Conservation (phyloP, 352 stramenopile genomes). For the Pythium myriotylum region DNA sequence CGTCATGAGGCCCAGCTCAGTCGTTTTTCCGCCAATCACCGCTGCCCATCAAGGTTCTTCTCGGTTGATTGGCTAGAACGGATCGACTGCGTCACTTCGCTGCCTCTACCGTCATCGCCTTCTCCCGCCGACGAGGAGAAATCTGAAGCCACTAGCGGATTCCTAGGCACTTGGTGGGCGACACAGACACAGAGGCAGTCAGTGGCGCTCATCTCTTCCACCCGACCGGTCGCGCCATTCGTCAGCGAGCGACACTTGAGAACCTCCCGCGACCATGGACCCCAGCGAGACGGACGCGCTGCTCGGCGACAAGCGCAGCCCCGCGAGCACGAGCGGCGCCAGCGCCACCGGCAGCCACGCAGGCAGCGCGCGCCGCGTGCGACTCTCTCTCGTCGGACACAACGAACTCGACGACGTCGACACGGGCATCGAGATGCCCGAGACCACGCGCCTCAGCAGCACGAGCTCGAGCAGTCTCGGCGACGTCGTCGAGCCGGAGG, state of each 20-base stretch:
- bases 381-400: slow-evolving; percentile 15
- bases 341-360: slow-evolving; percentile 6
- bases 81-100: slow-evolving; percentile 1
- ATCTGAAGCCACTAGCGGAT: slow-evolving; percentile 10
- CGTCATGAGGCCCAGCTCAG: slow-evolving; percentile 7
- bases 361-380: slow-evolving; percentile 17
- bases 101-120: slow-evolving; percentile 4
- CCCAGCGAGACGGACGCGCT: slow-evolving; percentile 50
- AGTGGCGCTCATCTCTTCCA: slow-evolving; percentile 1
- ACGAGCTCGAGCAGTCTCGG: slow-evolving; percentile 22
- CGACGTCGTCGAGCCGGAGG: slow-evolving; percentile 26
- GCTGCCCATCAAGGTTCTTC: not conserved
- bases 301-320: slow-evolving; percentile 32
- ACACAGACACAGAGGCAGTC: slow-evolving; percentile 21
- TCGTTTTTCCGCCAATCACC: slow-evolving; percentile 4
- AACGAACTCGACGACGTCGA: slow-evolving; percentile 7
- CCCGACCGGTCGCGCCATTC: not conserved
- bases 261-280: slow-evolving; percentile 33
- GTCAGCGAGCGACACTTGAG: not conserved
- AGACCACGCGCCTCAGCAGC: slow-evolving; percentile 17
- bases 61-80: slow-evolving; percentile 16
- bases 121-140: slow-evolving; percentile 7
- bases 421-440: slow-evolving; percentile 8
- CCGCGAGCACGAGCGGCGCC: slow-evolving; percentile 7
- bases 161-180: not conserved